A percentile compares a stretch with the other conserved stretches of the same genome.
phyloP scores from a whole-genome alignment of 192 early-diverging fungal species.

The Coemansia sp. region DNA sequence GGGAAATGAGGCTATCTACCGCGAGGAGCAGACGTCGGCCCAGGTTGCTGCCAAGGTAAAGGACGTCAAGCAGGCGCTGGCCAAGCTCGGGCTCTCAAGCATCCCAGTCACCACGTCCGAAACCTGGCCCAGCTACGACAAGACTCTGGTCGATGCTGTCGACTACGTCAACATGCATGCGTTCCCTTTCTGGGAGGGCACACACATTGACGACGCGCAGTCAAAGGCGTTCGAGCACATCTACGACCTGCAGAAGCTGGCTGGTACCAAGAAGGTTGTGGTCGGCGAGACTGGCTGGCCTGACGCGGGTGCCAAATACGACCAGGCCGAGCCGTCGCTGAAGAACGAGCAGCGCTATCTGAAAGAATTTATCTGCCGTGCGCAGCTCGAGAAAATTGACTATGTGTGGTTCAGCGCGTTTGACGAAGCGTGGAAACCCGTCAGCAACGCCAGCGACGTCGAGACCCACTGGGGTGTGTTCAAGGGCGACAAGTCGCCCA shows the following conservation, averaged over 20 bases:
- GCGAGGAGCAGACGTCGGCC: conserved; percentile 51
- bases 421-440: conserved; percentile 68
- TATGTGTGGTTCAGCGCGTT: conserved; percentile 70
- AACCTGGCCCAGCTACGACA: conserved; percentile 52
- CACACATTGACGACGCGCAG: conserved; percentile 43
- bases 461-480: conserved; percentile 54
- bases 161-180: conserved; percentile 65
- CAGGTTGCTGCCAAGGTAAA: conserved; percentile 52
- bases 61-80: conserved; percentile 46
- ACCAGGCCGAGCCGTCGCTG: conserved; percentile 54
- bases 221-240: conserved; percentile 57
- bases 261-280: conserved; percentile 53
- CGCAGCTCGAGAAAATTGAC: conserved; percentile 53
- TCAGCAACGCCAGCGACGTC: conserved; percentile 52
- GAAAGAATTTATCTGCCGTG: conserved; percentile 59
- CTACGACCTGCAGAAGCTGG: conserved; percentile 46
- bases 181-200: conserved; percentile 69
- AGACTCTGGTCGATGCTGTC: conserved; percentile 51
- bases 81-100: conserved; percentile 30
- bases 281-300: conserved; percentile 76
- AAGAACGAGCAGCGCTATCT: conserved; percentile 63
- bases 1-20: conserved; percentile 63
- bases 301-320: conserved; percentile 47
- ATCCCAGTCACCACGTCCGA: conserved; percentile 46
- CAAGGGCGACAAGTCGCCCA: conserved; percentile 48